Conservation (phyloP, 2,329 filamentous ascomycete genomes). For the Monosporascus sp. region DNA sequence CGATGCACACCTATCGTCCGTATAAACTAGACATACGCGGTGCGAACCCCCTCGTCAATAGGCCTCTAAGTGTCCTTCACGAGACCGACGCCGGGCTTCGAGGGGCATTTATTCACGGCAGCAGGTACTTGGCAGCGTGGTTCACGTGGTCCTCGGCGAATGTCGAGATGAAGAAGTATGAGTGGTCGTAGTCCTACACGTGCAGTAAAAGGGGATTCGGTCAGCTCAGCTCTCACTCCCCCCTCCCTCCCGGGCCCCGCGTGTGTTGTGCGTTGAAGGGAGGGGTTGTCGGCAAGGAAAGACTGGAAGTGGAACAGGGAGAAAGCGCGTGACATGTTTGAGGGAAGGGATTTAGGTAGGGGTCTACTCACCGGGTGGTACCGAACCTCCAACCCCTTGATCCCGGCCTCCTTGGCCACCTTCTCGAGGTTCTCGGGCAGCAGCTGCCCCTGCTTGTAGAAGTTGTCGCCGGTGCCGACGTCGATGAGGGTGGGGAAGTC, state of each 20-base stretch:
- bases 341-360: neutral
- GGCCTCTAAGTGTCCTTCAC: too few species aligned
- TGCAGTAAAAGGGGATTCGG: neutral
- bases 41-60: too few species aligned
- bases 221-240: neutral
- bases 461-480: slow-evolving; percentile 90
- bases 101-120: slow-evolving; percentile 18
- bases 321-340: neutral
- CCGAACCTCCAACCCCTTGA: slow-evolving; percentile 68
- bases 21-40: too few species aligned
- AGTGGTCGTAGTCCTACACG: slow-evolving; percentile 83
- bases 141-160: slow-evolving; percentile 89
- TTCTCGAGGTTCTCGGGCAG: slow-evolving; percentile 87
- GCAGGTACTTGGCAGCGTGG: slow-evolving; percentile 82
- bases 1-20: too few species aligned
- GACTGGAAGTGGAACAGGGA: neutral
- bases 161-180: slow-evolving; percentile 91
- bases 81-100: too few species aligned
- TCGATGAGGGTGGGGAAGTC: slow-evolving; percentile 79
- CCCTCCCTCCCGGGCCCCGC: too few species aligned
- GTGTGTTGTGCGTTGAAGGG: too few species aligned
- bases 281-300: neutral
- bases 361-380: slow-evolving; percentile 63
- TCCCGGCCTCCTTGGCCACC: slow-evolving; percentile 70
- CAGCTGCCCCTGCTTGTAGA: slow-evolving; percentile 90